Evolutionary conservation across 2,329 filamentous ascomycete genomes (phyloP).

Genomic region (Penicillium sp.): DNA sequence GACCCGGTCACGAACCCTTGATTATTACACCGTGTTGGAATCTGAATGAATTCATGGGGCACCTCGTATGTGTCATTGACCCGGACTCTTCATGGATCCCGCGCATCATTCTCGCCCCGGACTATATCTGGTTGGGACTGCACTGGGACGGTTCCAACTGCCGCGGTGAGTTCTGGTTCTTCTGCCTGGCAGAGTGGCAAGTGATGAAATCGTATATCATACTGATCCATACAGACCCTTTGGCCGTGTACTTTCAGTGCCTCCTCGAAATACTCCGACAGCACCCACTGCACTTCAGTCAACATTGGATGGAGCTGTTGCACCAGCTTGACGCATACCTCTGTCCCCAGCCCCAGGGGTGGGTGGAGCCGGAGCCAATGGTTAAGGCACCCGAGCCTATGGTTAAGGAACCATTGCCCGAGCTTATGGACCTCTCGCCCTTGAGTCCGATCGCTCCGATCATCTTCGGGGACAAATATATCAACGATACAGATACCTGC

Average conservation of each 20-base stretch:
- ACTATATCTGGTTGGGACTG: slow-evolving; percentile 9
- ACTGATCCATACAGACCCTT: neutral
- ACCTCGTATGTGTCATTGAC: slow-evolving; percentile 8
- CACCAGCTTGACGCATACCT: neutral
- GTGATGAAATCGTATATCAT: neutral
- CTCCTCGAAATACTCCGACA: neutral
- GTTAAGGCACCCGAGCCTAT: neutral
- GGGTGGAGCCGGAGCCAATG: neutral
- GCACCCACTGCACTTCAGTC: no score
- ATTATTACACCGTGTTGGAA: slow-evolving; percentile 1
- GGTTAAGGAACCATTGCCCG: neutral
- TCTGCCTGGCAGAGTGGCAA: neutral
- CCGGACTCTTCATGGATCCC: slow-evolving; percentile 2
- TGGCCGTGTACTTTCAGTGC: neutral
- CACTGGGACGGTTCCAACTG: slow-evolving; percentile 2
- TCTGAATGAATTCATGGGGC: slow-evolving; percentile 1
- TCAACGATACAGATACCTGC: no score
- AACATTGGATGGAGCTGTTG: neutral
- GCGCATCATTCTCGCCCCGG: slow-evolving; percentile 2
- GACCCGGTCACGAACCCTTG: neutral
- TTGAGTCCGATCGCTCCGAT: neutral
- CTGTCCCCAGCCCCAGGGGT: no score
- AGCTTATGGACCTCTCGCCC: neutral
- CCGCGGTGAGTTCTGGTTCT: neutral
- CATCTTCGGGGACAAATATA: no score